phyloP scores from a whole-genome alignment of 2,329 filamentous ascomycete genomes.

The Rutstroemia sp. region DNA sequence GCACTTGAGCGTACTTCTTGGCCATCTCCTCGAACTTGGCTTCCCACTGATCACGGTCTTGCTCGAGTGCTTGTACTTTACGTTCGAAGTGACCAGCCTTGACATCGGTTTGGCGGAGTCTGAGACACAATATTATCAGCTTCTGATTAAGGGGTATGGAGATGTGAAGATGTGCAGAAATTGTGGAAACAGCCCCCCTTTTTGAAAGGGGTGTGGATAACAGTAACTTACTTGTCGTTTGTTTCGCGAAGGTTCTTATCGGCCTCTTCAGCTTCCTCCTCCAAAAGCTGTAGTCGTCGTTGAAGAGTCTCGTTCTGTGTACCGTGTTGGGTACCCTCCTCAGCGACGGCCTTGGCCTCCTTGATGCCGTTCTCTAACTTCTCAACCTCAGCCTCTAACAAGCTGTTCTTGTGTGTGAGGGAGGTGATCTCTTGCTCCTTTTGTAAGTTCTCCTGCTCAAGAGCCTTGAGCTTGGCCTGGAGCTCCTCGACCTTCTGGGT shows the following conservation, averaged over 20 bases:
- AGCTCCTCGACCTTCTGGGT: conserved; percentile 78
- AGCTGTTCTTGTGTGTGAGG: conserved; percentile 86
- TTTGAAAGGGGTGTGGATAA: neutral
- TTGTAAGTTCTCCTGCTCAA: conserved; percentile 90
- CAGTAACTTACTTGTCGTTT: conserved; percentile 83
- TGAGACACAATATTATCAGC: conserved; percentile 34
- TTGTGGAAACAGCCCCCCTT: conserved; percentile 5
- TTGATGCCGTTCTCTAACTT: conserved; percentile 80
- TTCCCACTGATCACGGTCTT: conserved; percentile 90
- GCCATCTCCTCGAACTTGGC: conserved; percentile 96
- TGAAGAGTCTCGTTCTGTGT: conserved; percentile 88
- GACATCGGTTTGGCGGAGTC: conserved; percentile 97
- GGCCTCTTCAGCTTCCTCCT: conserved; percentile 95
- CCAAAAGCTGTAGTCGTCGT: conserved; percentile 88
- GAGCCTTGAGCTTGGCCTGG: conserved; percentile 73
- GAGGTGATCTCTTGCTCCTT: conserved; percentile 99
- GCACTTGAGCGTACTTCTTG: conserved; percentile 74
- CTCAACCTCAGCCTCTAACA: conserved; percentile 86
- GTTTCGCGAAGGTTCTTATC: conserved; percentile 95
- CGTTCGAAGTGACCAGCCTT: conserved; percentile 99
- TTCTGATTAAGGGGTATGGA: conserved; percentile 1
- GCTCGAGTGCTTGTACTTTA: conserved; percentile 95
- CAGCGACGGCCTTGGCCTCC: conserved; percentile 80
- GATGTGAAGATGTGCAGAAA: conserved; percentile 2
- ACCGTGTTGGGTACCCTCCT: conserved; percentile 73